A percentile compares a stretch with the other conserved stretches of the same genome.
phyloP scores from a whole-genome alignment of 768 basidiomycete species.

The Gloeophyllum trabeum region DNA sequence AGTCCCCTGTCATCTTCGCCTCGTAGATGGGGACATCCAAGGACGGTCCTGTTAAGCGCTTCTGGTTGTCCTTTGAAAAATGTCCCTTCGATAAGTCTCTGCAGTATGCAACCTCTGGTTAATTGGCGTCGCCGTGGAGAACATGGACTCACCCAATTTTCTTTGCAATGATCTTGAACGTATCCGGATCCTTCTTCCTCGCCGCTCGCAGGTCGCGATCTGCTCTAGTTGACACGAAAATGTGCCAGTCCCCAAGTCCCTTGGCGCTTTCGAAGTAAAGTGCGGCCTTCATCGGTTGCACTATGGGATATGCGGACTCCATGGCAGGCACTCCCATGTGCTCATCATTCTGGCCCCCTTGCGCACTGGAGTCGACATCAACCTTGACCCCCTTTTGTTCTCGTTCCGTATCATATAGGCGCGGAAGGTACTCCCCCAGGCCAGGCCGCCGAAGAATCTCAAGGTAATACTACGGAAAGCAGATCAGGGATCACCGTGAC shows the following conservation, averaged over 20 bases:
- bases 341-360: too few species aligned
- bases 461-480: too few species aligned
- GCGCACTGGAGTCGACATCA: too few species aligned
- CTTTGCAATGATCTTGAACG: conserved; percentile 45
- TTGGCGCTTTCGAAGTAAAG: conserved; percentile 46
- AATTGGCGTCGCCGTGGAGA: background rate
- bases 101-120: background rate
- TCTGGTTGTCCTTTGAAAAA: conserved; percentile 62
- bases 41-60: conserved; percentile 33
- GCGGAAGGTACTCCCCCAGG: too few species aligned
- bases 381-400: too few species aligned
- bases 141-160: conserved; percentile 45
- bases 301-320: conserved; percentile 28
- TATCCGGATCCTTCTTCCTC: conserved; percentile 29
- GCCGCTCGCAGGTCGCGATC: conserved; percentile 36
- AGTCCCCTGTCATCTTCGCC: conserved; percentile 45
- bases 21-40: conserved; percentile 50
- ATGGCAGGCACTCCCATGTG: too few species aligned
- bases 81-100: conserved; percentile 58
- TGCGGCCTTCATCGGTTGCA: conserved; percentile 50
- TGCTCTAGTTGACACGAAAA: conserved; percentile 44
- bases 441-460: too few species aligned
- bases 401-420: too few species aligned
- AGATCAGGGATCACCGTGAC: too few species aligned
- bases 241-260: conserved; percentile 55